phyloP scores from a whole-genome alignment of 129 eudicot species.

The Cynara cardunculus region DNA sequence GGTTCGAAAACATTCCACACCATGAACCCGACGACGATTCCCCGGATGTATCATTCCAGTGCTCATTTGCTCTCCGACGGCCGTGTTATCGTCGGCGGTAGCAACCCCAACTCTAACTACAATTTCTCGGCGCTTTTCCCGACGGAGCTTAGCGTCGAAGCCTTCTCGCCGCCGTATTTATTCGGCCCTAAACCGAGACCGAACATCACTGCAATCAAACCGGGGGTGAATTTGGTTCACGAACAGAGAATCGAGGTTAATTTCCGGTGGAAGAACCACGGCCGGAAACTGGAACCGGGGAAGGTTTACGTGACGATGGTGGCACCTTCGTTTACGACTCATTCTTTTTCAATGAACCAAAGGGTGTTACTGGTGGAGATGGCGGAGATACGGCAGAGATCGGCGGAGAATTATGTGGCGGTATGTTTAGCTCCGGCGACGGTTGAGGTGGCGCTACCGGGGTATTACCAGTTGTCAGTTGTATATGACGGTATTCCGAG shows the following conservation, averaged over 20 bases:
- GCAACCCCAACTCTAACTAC: constrained; percentile 38
- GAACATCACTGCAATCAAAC: constrained; percentile 20
- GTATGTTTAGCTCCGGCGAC: constrained; percentile 26
- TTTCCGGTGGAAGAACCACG: constrained; percentile 22
- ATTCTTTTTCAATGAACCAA: constrained; percentile 48
- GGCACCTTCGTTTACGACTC: constrained; percentile 49
- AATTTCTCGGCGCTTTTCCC: constrained; percentile 43
- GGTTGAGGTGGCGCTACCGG: constrained; percentile 40
- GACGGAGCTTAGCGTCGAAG: constrained; percentile 46
- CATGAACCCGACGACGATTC: constrained; percentile 34
- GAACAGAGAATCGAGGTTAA: constrained; percentile 16
- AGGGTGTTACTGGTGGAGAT: constrained; percentile 37
- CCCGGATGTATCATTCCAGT: constrained; percentile 67
- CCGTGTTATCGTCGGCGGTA: constrained; percentile 62
- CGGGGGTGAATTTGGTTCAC: constrained; percentile 17
- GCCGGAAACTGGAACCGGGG: not conserved
- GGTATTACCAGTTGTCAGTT: constrained; percentile 37
- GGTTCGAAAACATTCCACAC: constrained; percentile 28
- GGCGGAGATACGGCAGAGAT: constrained; percentile 4
- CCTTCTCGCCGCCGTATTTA: constrained; percentile 46
- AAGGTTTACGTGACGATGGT: constrained; percentile 37
- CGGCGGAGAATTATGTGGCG: constrained; percentile 15
- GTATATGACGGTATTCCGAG: constrained; percentile 41
- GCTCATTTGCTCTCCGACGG: constrained; percentile 61
- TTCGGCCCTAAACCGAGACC: constrained; percentile 23